Base-by-base conservation (phyloP, 2,329 filamentous ascomycete genomes). In the Zymoseptoria ardabiliae region DNA sequence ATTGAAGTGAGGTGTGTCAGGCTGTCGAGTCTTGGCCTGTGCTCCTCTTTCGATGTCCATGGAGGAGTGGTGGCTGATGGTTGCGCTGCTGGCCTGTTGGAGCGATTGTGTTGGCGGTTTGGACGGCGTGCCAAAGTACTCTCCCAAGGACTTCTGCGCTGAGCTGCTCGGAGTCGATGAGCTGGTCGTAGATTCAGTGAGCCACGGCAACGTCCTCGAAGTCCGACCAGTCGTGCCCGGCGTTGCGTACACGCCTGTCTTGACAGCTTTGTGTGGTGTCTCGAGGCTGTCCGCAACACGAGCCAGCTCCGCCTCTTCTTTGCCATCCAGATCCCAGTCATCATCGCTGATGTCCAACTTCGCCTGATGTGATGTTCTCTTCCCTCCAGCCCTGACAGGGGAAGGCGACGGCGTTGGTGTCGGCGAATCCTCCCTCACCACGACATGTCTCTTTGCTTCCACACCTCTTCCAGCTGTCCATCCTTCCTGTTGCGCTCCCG, bases 211-310 rank as follows among this genome's bases (percentile, higher is more conserved):
- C 35, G 68, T 74, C 13, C 72, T 69, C 55, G 64, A 60, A 11
- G 69, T 69, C 55, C 66, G 65, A 59, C 64, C 65, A 8, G 22
- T 58, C 2, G 65, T 70, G 19, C 62, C 66, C 17, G 75, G 77
- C 23, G 76, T 78, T 6, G 70, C 70, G 60, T 74, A 72, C 10
- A 71, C 65, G 13, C 72, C 71, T 10, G 69, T 72, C 64, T 73
- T 75, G 21, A 66, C 67, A 28, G 70, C 69, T 63, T 79, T 79
- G 45, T 72, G 72, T 19, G 76, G 75, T 30, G 76, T 78, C 58
- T 75, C 72, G 3, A 65, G 65, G 5, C 54, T 52, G 25, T 68
- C 67, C 9, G 61, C 68, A 52, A 58, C 68, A 55, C 54, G 66
- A 54, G 55, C 64, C 23, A 77, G 60, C 54, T 74, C 71, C 45